Evolutionary conservation across 441 rosid species (phyloP).

Genomic region (Hura crepitans): DNA sequence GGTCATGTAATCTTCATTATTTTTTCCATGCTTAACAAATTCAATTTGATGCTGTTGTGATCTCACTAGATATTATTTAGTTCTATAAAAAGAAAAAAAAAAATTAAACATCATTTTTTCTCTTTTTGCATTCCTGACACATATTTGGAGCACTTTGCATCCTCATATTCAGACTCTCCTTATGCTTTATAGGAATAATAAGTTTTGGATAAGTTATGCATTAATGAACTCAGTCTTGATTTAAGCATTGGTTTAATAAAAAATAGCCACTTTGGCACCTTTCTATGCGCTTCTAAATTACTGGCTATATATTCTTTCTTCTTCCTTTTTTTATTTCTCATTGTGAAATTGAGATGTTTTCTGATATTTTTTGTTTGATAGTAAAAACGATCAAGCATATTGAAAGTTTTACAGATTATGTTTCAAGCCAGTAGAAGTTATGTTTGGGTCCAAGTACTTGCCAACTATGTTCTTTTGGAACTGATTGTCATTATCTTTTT

Average conservation of each 20-base stretch:
- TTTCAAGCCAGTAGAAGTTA: not conserved
- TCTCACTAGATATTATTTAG: not conserved
- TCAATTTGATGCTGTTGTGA: not conserved
- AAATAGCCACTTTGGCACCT: not conserved
- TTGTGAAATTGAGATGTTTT: not conserved
- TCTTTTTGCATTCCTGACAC: not conserved
- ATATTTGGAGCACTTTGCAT: not conserved
- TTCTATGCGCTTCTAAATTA: not conserved
- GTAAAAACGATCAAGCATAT: not conserved
- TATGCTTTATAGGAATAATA: not conserved
- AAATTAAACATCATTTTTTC: no score
- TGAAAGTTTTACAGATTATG: not conserved
- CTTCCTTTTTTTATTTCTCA: not conserved
- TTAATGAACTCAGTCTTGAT: not conserved
- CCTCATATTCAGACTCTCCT: not conserved
- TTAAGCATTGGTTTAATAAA: not conserved
- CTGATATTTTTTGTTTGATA: not conserved
- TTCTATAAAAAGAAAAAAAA: no score
- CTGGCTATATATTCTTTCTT: no score
- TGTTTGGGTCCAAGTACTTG: constrained; percentile 1
- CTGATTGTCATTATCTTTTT: constrained; percentile 11
- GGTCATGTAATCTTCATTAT: not conserved
- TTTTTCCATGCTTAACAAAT: not conserved
- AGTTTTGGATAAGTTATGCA: not conserved
- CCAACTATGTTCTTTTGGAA: not conserved